Conservation (phyloP, 2,329 filamentous ascomycete genomes). For the Aureobasidium sp. region DNA sequence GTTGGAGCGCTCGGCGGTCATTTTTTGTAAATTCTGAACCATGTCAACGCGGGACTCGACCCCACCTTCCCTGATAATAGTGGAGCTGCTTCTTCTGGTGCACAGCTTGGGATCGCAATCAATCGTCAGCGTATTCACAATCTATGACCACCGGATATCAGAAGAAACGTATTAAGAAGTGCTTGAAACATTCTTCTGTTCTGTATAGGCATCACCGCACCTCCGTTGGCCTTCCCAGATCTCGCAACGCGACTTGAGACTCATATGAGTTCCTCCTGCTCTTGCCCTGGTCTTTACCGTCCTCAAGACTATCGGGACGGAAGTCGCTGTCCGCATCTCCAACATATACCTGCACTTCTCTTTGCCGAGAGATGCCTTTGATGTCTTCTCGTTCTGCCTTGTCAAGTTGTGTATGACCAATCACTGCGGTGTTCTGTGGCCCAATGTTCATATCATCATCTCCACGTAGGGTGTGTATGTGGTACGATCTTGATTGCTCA, state of each 20-base stretch:
- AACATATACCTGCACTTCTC: constrained; percentile 3
- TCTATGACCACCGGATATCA: background rate
- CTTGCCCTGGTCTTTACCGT: background rate
- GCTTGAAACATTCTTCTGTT: background rate
- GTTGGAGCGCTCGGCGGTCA: background rate
- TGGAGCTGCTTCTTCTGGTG: background rate
- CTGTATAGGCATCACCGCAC: background rate
- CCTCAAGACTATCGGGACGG: background rate
- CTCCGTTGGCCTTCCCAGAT: background rate
- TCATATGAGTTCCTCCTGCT: background rate
- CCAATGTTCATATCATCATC: background rate
- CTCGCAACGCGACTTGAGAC: constrained; percentile 2
- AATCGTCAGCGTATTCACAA: background rate
- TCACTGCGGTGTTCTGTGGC: constrained; percentile 1
- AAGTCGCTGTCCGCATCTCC: constrained; percentile 8
- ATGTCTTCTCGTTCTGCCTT: background rate
- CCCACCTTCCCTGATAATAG: background rate
- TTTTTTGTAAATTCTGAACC: background rate
- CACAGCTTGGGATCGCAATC: background rate
- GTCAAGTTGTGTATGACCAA: background rate
- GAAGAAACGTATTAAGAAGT: background rate
- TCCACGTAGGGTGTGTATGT: background rate
- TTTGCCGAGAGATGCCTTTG: constrained; percentile 3
- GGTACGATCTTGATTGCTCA: background rate
- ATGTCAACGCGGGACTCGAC: background rate